A percentile compares a stretch with the other conserved stretches of the same genome.
phyloP scores from a whole-genome alignment of 768 basidiomycete genomes.

The Gloeopeniophorella convolvens region DNA sequence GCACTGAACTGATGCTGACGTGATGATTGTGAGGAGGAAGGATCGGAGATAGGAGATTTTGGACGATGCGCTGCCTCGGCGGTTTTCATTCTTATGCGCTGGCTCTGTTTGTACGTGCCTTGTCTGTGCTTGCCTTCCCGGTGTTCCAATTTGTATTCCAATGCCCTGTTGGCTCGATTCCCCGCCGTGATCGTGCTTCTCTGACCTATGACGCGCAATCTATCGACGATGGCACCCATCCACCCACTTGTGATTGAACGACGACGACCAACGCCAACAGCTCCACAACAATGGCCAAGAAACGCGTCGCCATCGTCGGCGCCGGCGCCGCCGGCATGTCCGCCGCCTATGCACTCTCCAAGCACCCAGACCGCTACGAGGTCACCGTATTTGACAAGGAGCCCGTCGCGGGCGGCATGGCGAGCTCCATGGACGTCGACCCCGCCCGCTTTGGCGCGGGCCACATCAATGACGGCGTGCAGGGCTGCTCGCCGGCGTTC shows the following conservation, averaged over 20 bases:
- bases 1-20: constrained; percentile 28
- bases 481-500: constrained; percentile 32
- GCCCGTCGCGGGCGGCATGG: constrained; percentile 29
- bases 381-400: constrained; percentile 31
- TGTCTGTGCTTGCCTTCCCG: constrained; percentile 9
- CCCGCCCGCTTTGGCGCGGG: constrained; percentile 27
- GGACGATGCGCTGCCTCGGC: constrained; percentile 10
- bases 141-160: constrained; percentile 15
- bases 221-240: no score
- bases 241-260: no score
- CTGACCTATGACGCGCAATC: no score
- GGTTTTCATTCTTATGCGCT: constrained; percentile 10
- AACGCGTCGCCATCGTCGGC: constrained; percentile 11
- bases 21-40: background rate
- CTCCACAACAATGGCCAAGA: background rate
- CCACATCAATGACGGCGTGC: constrained; percentile 34
- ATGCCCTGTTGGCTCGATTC: no score
- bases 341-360: constrained; percentile 30
- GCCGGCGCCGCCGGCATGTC: constrained; percentile 27
- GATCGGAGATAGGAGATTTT: constrained; percentile 6
- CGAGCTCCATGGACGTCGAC: constrained; percentile 31
- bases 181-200: no score
- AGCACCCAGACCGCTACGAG: constrained; percentile 27
- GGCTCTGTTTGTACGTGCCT: constrained; percentile 13
- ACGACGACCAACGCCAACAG: background rate